Evolutionary conservation across 768 basidiomycete genomes (phyloP).

Genomic region (Termitomyces sp.): DNA sequence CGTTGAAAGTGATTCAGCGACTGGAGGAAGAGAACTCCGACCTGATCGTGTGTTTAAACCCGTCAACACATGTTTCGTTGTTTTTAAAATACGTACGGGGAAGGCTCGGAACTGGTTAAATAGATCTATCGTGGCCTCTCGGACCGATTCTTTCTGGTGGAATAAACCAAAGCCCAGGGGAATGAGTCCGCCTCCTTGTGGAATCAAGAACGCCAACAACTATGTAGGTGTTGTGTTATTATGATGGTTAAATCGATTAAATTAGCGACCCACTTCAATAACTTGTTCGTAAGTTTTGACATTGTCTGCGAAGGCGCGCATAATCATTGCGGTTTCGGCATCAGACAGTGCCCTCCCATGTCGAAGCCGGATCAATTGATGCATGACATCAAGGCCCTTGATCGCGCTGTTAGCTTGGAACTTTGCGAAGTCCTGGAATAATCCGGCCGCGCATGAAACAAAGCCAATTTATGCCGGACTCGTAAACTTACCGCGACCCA

Average conservation of each 20-base stretch:
- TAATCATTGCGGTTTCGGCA: constrained; percentile 69
- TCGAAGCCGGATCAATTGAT: constrained; percentile 83
- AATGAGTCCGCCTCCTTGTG: constrained; percentile 76
- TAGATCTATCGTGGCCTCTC: constrained; percentile 78
- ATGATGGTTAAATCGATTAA: neutral
- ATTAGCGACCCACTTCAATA: constrained; percentile 57
- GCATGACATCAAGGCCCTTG: constrained; percentile 75
- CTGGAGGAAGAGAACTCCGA: constrained; percentile 74
- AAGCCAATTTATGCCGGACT: neutral
- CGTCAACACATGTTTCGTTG: neutral
- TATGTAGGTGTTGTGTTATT: constrained; percentile 23
- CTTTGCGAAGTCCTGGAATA: constrained; percentile 62
- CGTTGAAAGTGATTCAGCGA: constrained; percentile 86
- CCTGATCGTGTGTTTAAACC: constrained; percentile 34
- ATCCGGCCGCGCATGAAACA: neutral
- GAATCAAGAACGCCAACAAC: constrained; percentile 77
- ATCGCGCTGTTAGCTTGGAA: constrained; percentile 52
- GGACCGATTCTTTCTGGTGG: constrained; percentile 74
- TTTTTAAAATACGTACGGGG: constrained; percentile 48
- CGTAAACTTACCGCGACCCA: constrained; percentile 51
- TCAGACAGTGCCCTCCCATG: constrained; percentile 68
- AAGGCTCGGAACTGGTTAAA: constrained; percentile 75
- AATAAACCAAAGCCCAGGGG: constrained; percentile 88
- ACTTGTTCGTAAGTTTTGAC: constrained; percentile 84
- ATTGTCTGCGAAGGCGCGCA: constrained; percentile 65